These are phyloP conservation scores for Citrus unshiu DNA, from an alignment of 345 rosid species.

Conservation along the genomic window DNA sequence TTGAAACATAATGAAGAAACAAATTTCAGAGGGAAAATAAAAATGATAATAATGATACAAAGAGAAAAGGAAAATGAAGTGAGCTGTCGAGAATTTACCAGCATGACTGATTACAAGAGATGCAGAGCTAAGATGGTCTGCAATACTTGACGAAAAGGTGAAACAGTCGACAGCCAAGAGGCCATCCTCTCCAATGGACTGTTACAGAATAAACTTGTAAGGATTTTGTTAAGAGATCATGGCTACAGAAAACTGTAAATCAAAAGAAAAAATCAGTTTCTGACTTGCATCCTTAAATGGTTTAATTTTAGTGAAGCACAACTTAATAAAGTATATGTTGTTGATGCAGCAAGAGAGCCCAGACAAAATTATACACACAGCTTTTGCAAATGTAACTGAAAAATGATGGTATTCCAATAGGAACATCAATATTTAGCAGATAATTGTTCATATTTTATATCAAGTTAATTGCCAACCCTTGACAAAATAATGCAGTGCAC, in stretches of 20 bases:
- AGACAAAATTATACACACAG: neutral
- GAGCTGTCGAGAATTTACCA: constrained; percentile 28
- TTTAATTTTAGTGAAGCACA: neutral
- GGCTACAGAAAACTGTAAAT: neutral
- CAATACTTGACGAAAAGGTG: constrained; percentile 85
- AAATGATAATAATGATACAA: neutral
- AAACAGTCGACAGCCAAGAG: constrained; percentile 75
- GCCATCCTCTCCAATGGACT: constrained; percentile 65
- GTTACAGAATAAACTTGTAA: neutral
- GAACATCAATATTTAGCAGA: neutral
- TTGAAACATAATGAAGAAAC: too few relatives aligned
- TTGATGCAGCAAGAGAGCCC: neutral
- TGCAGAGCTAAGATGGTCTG: constrained; percentile 72
- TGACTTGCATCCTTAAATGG: neutral
- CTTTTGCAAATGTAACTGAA: neutral
- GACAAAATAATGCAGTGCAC: too few relatives aligned
- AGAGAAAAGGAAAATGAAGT: neutral
- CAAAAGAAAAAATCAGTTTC: neutral
- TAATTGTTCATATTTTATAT: neutral
- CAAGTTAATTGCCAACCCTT: neutral
- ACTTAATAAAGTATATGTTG: neutral
- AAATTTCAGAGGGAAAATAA: too few relatives aligned
- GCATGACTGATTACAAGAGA: constrained; percentile 96
- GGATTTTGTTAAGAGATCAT: neutral
- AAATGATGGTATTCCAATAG: neutral